A percentile compares a stretch with the other conserved stretches of the same genome.
phyloP scores from a whole-genome alignment of 2,329 filamentous ascomycete species.

The Colletotrichum chrysophilum region DNA sequence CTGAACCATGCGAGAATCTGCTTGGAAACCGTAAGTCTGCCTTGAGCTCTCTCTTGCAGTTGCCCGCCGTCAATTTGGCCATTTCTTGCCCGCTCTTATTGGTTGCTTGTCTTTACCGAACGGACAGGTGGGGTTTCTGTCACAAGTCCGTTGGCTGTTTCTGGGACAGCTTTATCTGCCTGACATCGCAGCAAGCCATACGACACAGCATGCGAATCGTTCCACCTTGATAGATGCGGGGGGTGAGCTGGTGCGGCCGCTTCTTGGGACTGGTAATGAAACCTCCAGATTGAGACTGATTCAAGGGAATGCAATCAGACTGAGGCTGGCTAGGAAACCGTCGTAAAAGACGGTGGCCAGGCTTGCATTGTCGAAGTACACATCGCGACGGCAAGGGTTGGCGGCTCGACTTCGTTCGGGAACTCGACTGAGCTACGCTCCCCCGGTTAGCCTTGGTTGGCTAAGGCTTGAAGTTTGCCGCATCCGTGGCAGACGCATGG shows the following conservation, averaged over 20 bases:
- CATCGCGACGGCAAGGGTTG: background rate
- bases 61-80: background rate
- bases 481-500: background rate
- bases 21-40: background rate
- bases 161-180: background rate
- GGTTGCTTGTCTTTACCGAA: background rate
- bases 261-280: background rate
- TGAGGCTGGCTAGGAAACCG: background rate
- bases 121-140: background rate
- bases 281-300: background rate
- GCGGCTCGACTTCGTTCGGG: background rate
- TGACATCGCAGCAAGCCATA: background rate
- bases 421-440: background rate
- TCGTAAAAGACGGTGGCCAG: background rate
- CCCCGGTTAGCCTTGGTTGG: background rate
- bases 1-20: background rate
- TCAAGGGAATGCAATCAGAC: background rate
- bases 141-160: background rate
- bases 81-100: background rate
- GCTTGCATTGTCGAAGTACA: background rate
- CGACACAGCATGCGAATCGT: background rate
- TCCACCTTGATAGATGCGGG: background rate
- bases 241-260: background rate
- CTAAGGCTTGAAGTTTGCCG: background rate
- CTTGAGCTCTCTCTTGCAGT: background rate